These are phyloP conservation scores for Linum tenue DNA, from an alignment of 345 rosid genomes.

Conservation along the genomic window DNA sequence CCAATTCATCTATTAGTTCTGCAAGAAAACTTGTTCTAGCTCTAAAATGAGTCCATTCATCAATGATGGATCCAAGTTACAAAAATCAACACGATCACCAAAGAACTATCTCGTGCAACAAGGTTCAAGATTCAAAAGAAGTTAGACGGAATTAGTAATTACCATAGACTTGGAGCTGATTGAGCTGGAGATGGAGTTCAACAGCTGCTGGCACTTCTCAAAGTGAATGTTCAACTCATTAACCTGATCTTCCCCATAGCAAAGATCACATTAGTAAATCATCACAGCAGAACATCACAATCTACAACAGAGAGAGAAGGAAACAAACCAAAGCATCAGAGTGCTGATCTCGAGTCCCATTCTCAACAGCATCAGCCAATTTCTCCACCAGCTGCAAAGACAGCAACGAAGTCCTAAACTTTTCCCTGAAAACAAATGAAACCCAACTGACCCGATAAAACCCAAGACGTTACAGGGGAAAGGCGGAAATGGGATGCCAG, in stretches of 20 bases:
- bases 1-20: background rate
- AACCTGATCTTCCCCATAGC: constrained; percentile 27
- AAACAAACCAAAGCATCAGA: constrained; percentile 62
- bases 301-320: background rate
- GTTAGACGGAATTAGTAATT: constrained; percentile 6
- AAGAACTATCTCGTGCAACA: background rate
- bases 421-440: background rate
- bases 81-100: background rate
- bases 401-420: background rate
- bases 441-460: background rate
- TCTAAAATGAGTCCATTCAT: background rate
- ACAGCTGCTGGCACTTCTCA: constrained; percentile 82
- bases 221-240: constrained; percentile 64
- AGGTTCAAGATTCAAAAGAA: background rate
- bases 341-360: constrained; percentile 68
- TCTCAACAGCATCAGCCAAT: constrained; percentile 54
- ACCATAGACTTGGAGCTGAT: constrained; percentile 58
- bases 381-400: constrained; percentile 58
- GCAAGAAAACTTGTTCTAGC: background rate
- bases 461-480: constrained; percentile 30
- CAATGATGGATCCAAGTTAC: background rate
- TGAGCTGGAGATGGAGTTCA: constrained; percentile 69
- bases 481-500: constrained; percentile 88
- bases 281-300: background rate
- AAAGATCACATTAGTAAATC: background rate